Evolutionary conservation across 2,329 filamentous ascomycete genomes (phyloP), one percentile per base, ranked within the genome.

Genomic region (Tolypocladium cylindrosporum): DNA sequence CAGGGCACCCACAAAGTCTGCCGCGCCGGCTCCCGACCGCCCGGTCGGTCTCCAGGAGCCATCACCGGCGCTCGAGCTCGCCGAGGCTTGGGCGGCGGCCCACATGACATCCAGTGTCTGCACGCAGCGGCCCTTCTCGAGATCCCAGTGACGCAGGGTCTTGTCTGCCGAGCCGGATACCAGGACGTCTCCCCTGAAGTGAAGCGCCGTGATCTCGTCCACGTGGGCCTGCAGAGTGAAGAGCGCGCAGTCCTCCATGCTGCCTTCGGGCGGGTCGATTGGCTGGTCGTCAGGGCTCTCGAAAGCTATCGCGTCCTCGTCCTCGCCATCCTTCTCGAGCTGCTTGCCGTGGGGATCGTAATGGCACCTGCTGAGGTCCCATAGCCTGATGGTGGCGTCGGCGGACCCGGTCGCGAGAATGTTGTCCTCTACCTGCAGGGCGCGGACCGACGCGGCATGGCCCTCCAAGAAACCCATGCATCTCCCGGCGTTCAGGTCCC

Each of bases 151-250:
- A 51, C 94, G 87, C 57, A 99, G 79, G 1, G 94, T 99, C 79
- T 99, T 99, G 76, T 99, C 94, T 0, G 94, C 89, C 9, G 93
- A 97, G 14, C 94, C 94, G 2, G 94, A 99, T 39, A 99, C 91
- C 19, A 99, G 81, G 0, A 90, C 91, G 64, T 96, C 87, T 57
- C 90, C 90, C 60, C 86, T 83, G 75, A 99, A 96, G 74, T 97
- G 88, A 31, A 99, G 79, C 9, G 94, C 93, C 14, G 94, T 97
- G 62, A 99, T 88, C 75, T 97, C 93, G 62, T 91, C 93, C 34
- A 99, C 86, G 68, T 99, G 94, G 0, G 93, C 88, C 71, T 91
- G 86, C 34, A 99, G 81, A 0, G 90, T 90, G 71, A 89, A 93
- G n/a, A 97, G 77, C 16, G 88, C 86, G 71, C 93, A 97, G 67